Evolutionary conservation across 352 stramenopile genomes (phyloP), one percentile per base, ranked within the genome.

Genomic region (Globisporangium orthogonon): DNA sequence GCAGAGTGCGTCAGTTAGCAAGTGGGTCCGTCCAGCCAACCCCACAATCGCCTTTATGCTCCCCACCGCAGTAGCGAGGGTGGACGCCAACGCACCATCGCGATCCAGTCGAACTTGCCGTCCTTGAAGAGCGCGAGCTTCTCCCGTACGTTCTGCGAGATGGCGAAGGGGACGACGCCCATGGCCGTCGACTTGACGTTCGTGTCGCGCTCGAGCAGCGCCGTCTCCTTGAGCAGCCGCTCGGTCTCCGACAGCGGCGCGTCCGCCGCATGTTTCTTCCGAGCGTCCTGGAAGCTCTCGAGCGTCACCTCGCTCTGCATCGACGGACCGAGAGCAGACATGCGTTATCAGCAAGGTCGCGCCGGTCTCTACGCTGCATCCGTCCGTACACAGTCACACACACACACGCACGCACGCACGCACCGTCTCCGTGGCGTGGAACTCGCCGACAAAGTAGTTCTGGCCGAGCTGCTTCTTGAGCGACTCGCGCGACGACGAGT

Each of bases 371-470:
- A 23, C 23, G 23, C 23, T 23, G 23, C 23, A 23, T 23, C 23
- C 23, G 23, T 23, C 23, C 23, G 23, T 23, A 23, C 23, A 23
- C 23, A 23, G 23, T 13, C 30, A 70, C 41, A 44, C 39, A 48
- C 41, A 46, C 37, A 51, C 7, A 49, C 50, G 2, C 29, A 14
- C 6, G 23, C n/a, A 37, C 1, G 43, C 4, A 47, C 41, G 15
- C n/a, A 83, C 75, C 65, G 87, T 63, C 46, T 94, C 80, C 3
- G 85, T 97, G 14, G 86, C 86, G 63, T 95, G 85, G 58, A 95
- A 93, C 55, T 97, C 88, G 58, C 83, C 86, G 7, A 88, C 72
- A 67, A 97, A 97, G 69, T 96, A 96, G 54, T 92, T 92, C n/a
- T 89, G 63, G 13, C 88, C 88, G 52, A 97, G 76, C 54, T 94